Percentiles rank a stretch among this genome's conserved stretches.
Evolutionary conservation across 768 basidiomycete species (phyloP).

Genomic region (Boletus sensibilis): DNA sequence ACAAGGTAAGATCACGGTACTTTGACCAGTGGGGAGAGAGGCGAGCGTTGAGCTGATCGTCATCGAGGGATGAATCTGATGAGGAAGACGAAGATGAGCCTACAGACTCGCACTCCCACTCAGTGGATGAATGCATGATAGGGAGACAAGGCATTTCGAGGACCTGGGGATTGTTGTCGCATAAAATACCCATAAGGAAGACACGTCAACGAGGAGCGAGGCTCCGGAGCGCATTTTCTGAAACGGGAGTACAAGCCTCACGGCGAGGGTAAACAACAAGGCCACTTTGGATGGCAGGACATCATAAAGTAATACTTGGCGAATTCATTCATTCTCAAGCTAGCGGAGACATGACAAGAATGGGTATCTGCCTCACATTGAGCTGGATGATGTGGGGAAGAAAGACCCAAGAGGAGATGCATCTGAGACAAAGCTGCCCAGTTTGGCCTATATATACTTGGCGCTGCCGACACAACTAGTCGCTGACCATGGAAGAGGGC

Average conservation of each 20-base stretch:
- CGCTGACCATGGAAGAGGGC: conserved; percentile 68
- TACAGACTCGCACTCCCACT: conserved; percentile 23
- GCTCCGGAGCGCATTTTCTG: not conserved
- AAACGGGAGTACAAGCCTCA: not conserved
- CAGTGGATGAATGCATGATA: conserved; percentile 72
- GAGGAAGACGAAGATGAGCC: conserved; percentile 43
- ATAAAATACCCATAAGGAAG: conserved; percentile 17
- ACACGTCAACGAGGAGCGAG: not conserved
- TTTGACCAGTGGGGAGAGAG: conserved; percentile 60
- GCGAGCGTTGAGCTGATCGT: conserved; percentile 53
- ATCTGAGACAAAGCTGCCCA: conserved; percentile 15
- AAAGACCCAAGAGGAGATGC: conserved; percentile 2
- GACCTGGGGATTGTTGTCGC: not conserved
- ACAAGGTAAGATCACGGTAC: conserved; percentile 47
- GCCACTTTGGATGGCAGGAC: not conserved
- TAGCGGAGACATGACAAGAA: not conserved
- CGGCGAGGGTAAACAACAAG: not conserved
- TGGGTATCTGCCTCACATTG: not conserved
- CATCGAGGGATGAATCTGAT: conserved; percentile 53
- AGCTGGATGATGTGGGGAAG: conserved; percentile 6
- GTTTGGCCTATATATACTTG: not conserved
- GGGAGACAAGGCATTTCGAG: conserved; percentile 42
- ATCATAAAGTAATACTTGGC: not conserved
- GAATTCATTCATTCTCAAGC: conserved; percentile 3
- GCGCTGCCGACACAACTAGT: not conserved